phyloP scores from a whole-genome alignment of 176 grass and related monocot species.

The Themeda triandra region DNA sequence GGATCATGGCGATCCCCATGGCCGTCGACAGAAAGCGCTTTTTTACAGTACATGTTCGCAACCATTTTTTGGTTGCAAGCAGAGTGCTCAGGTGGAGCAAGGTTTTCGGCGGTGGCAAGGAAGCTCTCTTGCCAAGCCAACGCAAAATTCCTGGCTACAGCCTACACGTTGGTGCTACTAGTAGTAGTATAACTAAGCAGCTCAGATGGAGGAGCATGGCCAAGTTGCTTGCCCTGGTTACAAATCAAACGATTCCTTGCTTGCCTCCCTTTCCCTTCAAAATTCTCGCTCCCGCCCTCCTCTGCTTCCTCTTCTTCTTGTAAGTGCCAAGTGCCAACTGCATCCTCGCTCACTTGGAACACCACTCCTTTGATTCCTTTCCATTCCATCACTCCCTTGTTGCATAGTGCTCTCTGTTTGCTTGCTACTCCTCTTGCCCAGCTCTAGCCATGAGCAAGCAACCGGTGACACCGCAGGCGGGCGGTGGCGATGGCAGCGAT shows the following conservation, averaged over 20 bases:
- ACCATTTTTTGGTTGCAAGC: background rate
- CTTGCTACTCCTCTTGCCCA: background rate
- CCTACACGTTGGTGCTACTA: background rate
- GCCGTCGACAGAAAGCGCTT: constrained; percentile 7
- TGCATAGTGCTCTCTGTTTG: background rate
- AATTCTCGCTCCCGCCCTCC: constrained; percentile 20
- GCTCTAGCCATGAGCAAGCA: constrained; percentile 37
- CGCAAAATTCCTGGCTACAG: constrained; percentile 12
- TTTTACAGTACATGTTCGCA: background rate
- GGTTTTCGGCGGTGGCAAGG: background rate
- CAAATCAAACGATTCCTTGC: constrained; percentile 57
- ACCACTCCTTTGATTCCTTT: background rate
- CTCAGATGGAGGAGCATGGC: background rate
- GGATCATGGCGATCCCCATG: background rate
- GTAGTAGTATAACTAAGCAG: background rate
- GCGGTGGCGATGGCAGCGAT: background rate
- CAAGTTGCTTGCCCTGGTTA: constrained; percentile 44
- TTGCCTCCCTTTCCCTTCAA: constrained; percentile 33
- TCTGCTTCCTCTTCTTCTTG: background rate
- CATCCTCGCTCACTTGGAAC: background rate
- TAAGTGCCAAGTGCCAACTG: background rate
- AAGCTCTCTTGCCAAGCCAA: constrained; percentile 33
- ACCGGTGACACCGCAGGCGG: background rate
- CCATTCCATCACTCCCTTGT: background rate
- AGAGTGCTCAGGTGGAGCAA: background rate